Evolutionary conservation across 2,329 filamentous ascomycete species (phyloP).

Genomic region (Phaeosphaeriaceae sp.): DNA sequence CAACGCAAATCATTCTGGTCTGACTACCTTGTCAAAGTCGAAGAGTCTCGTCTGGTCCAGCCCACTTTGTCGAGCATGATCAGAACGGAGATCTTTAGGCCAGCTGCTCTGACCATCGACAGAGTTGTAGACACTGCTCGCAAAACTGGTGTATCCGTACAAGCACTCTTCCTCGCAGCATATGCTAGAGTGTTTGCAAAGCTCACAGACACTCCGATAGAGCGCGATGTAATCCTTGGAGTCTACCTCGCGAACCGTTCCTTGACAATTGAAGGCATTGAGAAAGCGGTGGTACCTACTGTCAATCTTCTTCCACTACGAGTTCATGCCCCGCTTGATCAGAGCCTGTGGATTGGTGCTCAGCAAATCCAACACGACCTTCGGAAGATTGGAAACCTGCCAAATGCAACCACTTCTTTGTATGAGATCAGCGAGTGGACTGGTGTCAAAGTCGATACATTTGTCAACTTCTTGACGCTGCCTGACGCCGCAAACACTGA

Average conservation of each 20-base stretch:
- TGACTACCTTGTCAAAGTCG: constrained; percentile 49
- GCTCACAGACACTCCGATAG: constrained; percentile 24
- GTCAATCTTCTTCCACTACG: constrained; percentile 79
- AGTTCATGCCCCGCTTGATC: constrained; percentile 51
- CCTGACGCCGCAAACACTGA: constrained; percentile 45
- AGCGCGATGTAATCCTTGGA: constrained; percentile 68
- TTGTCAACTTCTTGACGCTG: constrained; percentile 80
- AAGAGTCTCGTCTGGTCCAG: constrained; percentile 16
- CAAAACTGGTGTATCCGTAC: constrained; percentile 66
- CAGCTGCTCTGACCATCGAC: constrained; percentile 53
- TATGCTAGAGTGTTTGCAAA: constrained; percentile 64
- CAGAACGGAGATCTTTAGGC: constrained; percentile 57
- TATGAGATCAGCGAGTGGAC: constrained; percentile 80
- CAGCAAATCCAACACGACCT: constrained; percentile 72
- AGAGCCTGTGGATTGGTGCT: constrained; percentile 60
- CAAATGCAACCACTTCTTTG: constrained; percentile 67
- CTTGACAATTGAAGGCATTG: constrained; percentile 57
- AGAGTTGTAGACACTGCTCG: constrained; percentile 55
- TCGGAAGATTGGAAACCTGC: constrained; percentile 62
- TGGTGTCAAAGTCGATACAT: constrained; percentile 71
- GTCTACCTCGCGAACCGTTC: constrained; percentile 84
- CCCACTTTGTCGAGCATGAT: constrained; percentile 34
- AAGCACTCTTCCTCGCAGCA: constrained; percentile 77
- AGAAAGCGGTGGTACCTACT: constrained; percentile 69
- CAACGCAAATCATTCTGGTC: constrained; percentile 59